Percentiles rank a stretch among this genome's conserved stretches.
These are phyloP conservation scores for Silene latifolia DNA, from an alignment of 148 eudicot species.

Conservation along the genomic window DNA sequence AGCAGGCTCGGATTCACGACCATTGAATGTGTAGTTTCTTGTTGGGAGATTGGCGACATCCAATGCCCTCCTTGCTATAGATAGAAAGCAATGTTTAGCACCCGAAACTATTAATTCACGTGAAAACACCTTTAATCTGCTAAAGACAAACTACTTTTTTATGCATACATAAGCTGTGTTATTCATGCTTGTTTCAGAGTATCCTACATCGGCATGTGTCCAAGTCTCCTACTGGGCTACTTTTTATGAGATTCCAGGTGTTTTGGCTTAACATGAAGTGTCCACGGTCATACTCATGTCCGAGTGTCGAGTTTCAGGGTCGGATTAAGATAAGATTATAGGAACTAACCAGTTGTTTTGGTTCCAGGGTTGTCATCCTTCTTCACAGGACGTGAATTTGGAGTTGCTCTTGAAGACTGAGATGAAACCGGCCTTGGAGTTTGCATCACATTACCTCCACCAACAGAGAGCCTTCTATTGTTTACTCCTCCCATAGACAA, in stretches of 20 bases:
- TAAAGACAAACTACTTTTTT: too few relatives aligned
- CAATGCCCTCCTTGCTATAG: constrained; percentile 53
- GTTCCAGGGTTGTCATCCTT: constrained; percentile 52
- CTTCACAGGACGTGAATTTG: constrained; percentile 56
- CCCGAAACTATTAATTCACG: background rate
- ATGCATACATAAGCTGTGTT: too few relatives aligned
- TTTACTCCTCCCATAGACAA: constrained; percentile 61
- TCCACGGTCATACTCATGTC: background rate
- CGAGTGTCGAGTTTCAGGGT: background rate
- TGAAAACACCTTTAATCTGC: background rate
- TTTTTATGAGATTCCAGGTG: background rate
- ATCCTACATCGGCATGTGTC: background rate
- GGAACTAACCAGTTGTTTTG: constrained; percentile 55
- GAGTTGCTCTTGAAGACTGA: constrained; percentile 55
- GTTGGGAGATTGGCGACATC: constrained; percentile 40
- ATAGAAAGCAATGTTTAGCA: constrained; percentile 10
- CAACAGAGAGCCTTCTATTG: constrained; percentile 64
- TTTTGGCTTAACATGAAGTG: background rate
- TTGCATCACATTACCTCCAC: constrained; percentile 69
- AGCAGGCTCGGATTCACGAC: constrained; percentile 52
- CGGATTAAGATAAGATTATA: constrained; percentile 1
- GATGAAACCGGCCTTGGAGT: constrained; percentile 51
- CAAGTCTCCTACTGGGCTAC: background rate
- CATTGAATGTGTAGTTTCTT: constrained; percentile 40
- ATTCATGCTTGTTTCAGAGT: background rate